Evolutionary conservation across 2,329 filamentous ascomycete species (phyloP).

Genomic region (Celoporthe dispersa): DNA sequence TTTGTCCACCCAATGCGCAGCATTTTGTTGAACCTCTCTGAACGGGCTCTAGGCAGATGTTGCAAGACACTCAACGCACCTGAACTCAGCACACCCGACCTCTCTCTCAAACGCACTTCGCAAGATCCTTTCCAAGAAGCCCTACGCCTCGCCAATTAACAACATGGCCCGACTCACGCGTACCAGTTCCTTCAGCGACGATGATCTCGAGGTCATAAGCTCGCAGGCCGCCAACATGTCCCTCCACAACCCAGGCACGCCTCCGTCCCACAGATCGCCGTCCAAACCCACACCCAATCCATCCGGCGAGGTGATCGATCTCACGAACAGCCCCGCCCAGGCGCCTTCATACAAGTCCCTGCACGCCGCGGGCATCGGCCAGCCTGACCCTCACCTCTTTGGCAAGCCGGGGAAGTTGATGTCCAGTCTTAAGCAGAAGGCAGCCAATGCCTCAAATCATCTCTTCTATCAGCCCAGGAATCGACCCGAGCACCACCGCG

Average conservation of each 20-base stretch:
- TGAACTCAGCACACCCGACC: neutral
- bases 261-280: constrained; percentile 37
- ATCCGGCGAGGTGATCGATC: constrained; percentile 39
- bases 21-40: neutral
- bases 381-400: constrained; percentile 40
- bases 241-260: constrained; percentile 24
- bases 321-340: constrained; percentile 37
- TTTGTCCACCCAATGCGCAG: constrained; percentile 7
- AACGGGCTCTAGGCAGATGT: neutral
- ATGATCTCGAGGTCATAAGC: constrained; percentile 42
- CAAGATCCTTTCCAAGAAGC: neutral
- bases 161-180: constrained; percentile 36
- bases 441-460: constrained; percentile 41
- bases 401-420: constrained; percentile 49
- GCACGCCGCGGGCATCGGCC: constrained; percentile 18
- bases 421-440: constrained; percentile 59
- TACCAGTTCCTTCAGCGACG: constrained; percentile 42
- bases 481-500: constrained; percentile 62
- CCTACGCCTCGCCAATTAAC: neutral
- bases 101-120: neutral
- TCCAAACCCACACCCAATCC: constrained; percentile 43
- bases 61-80: neutral
- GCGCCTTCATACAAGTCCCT: constrained; percentile 16
- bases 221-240: constrained; percentile 38
- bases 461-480: constrained; percentile 59